These are phyloP conservation scores for Dryas integrifolia DNA, from an alignment of 331 rosid genomes.

Conservation along the genomic window DNA sequence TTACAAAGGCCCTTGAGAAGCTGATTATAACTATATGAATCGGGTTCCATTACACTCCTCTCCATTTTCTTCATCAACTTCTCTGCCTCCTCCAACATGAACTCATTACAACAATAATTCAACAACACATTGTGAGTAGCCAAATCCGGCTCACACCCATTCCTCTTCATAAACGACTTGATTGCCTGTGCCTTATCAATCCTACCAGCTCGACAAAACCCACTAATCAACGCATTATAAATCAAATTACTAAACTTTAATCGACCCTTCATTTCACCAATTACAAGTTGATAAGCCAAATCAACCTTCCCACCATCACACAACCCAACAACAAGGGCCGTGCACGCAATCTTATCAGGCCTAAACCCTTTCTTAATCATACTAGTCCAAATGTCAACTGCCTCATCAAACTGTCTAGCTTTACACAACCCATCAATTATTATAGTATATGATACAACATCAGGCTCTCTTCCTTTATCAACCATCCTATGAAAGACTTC, in stretches of 20 bases:
- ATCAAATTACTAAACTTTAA: slow-evolving; percentile 55
- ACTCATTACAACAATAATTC: slow-evolving; percentile 75
- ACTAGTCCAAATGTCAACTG: slow-evolving; percentile 52
- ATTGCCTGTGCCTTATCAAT: slow-evolving; percentile 67
- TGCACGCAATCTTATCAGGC: slow-evolving; percentile 63
- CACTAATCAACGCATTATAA: slow-evolving; percentile 69
- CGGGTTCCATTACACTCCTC: slow-evolving; percentile 64
- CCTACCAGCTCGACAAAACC: slow-evolving; percentile 66
- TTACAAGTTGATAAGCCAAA: slow-evolving; percentile 77
- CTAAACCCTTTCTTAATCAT: slow-evolving; percentile 55
- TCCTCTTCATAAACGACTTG: slow-evolving; percentile 62
- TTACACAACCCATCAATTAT: slow-evolving; percentile 66
- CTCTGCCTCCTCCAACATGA: slow-evolving; percentile 59
- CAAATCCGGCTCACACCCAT: slow-evolving; percentile 75
- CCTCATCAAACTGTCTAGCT: slow-evolving; percentile 48
- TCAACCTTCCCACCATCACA: slow-evolving; percentile 71
- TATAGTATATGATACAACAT: slow-evolving; percentile 65
- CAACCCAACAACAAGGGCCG: slow-evolving; percentile 71
- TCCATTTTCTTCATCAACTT: slow-evolving; percentile 68
- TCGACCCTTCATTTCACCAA: slow-evolving; percentile 58
- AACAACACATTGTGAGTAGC: slow-evolving; percentile 75
- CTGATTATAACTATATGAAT: slow-evolving; percentile 74
- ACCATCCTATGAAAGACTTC: slow-evolving; percentile 51
- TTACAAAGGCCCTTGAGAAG: slow-evolving; percentile 72
- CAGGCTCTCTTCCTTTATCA: slow-evolving; percentile 61